These are phyloP conservation scores for Aspergillus ochraceoroseus DNA, from an alignment of 2,329 filamentous ascomycete genomes.

Conservation along the genomic window DNA sequence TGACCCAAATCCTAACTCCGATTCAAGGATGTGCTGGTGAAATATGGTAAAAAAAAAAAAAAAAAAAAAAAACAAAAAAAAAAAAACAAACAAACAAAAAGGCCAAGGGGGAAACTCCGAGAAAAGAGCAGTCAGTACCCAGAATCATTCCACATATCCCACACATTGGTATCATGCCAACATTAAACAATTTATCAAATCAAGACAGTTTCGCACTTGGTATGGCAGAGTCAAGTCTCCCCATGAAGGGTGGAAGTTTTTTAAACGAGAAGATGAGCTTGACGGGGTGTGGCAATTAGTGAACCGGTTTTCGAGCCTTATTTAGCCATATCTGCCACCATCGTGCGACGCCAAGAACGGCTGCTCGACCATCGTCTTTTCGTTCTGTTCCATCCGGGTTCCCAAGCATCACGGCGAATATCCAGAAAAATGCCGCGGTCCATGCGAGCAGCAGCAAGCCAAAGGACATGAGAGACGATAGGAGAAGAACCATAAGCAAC, in stretches of 20 bases:
- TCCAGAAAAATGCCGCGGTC: slow-evolving; percentile 59
- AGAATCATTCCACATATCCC: slow-evolving; percentile 25
- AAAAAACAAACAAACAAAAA: neutral
- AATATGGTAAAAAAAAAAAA: neutral
- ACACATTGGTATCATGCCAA: slow-evolving; percentile 28
- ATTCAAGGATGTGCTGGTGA: slow-evolving; percentile 5
- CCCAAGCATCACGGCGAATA: slow-evolving; percentile 57
- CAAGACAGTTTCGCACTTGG: slow-evolving; percentile 14
- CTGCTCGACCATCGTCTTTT: slow-evolving; percentile 57
- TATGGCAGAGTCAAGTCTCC: slow-evolving; percentile 1
- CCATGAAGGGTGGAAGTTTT: neutral
- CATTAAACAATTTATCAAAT: slow-evolving; percentile 15
- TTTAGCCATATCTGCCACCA: slow-evolving; percentile 59
- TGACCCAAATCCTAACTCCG: slow-evolving; percentile 8
- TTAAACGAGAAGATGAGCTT: neutral
- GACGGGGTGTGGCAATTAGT: no score
- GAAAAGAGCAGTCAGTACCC: neutral
- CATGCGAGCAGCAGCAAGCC: slow-evolving; percentile 55
- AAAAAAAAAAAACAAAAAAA: no score
- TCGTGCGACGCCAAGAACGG: slow-evolving; percentile 53
- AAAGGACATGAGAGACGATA: slow-evolving; percentile 54
- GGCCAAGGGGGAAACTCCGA: neutral
- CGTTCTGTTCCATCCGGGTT: slow-evolving; percentile 58
- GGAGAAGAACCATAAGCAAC: slow-evolving; percentile 51
- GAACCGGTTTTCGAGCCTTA: slow-evolving; percentile 27